Percentiles rank a stretch among this genome's conserved stretches.
Conservation (phyloP, 805 yeast genomes). For the Priceomyces carsonii region DNA sequence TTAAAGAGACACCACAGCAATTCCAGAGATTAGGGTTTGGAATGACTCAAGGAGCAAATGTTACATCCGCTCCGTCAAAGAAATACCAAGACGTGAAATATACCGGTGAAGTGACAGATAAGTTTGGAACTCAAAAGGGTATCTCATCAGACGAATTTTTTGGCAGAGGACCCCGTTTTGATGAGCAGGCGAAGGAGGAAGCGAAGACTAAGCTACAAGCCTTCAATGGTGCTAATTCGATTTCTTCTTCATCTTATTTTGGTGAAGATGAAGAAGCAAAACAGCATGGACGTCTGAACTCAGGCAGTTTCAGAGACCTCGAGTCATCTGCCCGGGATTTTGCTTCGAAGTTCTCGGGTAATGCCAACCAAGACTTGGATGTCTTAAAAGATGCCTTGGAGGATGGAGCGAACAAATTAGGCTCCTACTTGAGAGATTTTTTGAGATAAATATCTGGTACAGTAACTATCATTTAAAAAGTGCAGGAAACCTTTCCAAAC, state of each 20-base stretch:
- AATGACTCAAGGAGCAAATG: slow-evolving; percentile 69
- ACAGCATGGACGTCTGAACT: slow-evolving; percentile 25
- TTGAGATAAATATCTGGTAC: slow-evolving; percentile 46
- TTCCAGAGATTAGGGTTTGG: slow-evolving; percentile 90
- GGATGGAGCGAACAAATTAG: slow-evolving; percentile 88
- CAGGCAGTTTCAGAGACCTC: slow-evolving; percentile 43
- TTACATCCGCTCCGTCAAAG: slow-evolving; percentile 22
- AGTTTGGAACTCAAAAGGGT: slow-evolving; percentile 88
- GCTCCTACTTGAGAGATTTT: slow-evolving; percentile 84
- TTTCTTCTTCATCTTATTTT: slow-evolving; percentile 89
- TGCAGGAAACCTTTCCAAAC: too few species aligned
- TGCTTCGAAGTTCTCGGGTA: slow-evolving; percentile 67
- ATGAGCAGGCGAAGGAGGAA: slow-evolving; percentile 73
- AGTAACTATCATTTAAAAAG: too few species aligned
- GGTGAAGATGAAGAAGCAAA: slow-evolving; percentile 69
- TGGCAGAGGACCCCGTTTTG: slow-evolving; percentile 80
- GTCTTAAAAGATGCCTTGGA: slow-evolving; percentile 90
- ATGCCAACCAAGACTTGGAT: slow-evolving; percentile 86
- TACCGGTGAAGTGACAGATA: slow-evolving; percentile 72
- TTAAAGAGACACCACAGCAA: slow-evolving; percentile 59
- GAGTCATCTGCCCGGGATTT: slow-evolving; percentile 61
- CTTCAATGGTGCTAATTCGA: slow-evolving; percentile 84
- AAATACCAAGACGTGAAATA: slow-evolving; percentile 59
- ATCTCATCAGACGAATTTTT: slow-evolving; percentile 95
- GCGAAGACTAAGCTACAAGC: slow-evolving; percentile 79